phyloP scores from a whole-genome alignment of 1,284 basidiomycete species.

The Microbotryum intermedium region DNA sequence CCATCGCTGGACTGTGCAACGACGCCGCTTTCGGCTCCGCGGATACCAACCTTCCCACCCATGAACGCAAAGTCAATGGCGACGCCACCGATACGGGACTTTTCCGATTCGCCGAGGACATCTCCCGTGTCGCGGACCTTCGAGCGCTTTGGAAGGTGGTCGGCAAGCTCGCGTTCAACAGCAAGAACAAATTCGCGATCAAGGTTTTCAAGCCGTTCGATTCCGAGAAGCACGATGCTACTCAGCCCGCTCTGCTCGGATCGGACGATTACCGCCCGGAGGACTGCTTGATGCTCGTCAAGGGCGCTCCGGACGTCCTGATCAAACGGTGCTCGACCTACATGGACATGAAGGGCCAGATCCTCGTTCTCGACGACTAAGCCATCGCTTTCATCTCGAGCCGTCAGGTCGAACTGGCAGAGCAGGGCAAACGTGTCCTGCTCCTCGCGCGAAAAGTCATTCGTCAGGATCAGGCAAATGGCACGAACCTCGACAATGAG shows the following conservation, averaged over 20 bases:
- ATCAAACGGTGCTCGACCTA: slow-evolving; percentile 41
- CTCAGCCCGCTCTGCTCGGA: background rate
- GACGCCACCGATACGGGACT: slow-evolving; percentile 40
- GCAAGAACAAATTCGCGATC: background rate
- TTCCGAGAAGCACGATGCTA: background rate
- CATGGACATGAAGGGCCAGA: slow-evolving; percentile 38
- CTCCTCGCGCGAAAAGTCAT: slow-evolving; percentile 43
- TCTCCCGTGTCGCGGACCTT: background rate
- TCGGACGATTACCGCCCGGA: background rate
- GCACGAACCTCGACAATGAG: slow-evolving; percentile 34
- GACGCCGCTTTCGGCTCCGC: slow-evolving; percentile 50
- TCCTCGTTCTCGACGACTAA: slow-evolving; percentile 39
- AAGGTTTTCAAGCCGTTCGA: too few relatives aligned
- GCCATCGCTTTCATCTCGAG: slow-evolving; percentile 36
- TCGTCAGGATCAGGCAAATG: background rate
- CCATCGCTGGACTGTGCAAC: slow-evolving; percentile 53
- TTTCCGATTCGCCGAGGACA: slow-evolving; percentile 7
- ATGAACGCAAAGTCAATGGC: slow-evolving; percentile 49
- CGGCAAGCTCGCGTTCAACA: slow-evolving; percentile 12
- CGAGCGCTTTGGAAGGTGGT: background rate
- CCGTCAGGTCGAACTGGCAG: slow-evolving; percentile 50
- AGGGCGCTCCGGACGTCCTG: slow-evolving; percentile 55
- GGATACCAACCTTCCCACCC: slow-evolving; percentile 41
- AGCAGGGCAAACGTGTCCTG: slow-evolving; percentile 55
- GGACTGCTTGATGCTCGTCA: background rate